Base-by-base conservation (phyloP, 163 green algal genomes). In the Coccomyxa subellipsoidea region DNA sequence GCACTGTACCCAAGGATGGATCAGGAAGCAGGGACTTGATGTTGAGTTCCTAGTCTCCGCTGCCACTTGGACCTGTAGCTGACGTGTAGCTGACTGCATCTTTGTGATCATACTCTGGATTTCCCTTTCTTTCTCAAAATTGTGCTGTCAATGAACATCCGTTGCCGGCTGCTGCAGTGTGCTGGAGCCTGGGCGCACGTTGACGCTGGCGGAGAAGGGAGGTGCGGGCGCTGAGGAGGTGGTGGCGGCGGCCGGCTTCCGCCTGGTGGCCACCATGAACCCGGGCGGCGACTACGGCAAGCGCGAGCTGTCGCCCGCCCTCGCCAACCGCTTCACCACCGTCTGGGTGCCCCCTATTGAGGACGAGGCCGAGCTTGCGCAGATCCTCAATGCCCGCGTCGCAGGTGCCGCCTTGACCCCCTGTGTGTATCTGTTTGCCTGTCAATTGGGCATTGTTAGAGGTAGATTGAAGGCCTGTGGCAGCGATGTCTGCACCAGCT, bases 231-330 rank as follows among this genome's bases (percentile, higher is more conserved):
- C 93, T 9, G 94, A 98, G 90, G 84, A 98, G 53, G 81, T 99
- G 29, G 83, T 93, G 0, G 96, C 94, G 3, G 90, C 94, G 38
- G 82, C 88, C 0, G 90, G 91, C 59, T 99, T 99, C 89, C 88
- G 91, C 27, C 54, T 99, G n/a, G 82, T 99, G 32, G 96, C 93
- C 39, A 99, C 97, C 70, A 99, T 99, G 97, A 99, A 99, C 87
- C 97, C 97, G 5, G 90, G 97, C 7, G 96, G 96, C n/a, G 97
- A 99, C 87, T 99, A 97, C 85, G 97, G 97, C 81, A 99, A 99
- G 92, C 97, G 98, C 84, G 97, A 99, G 92, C 93, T 99, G 39
- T 98, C 93, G 9, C 96, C 97, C 4, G 97, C 97, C 8, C 92
- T 99, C 15, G 90, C 88, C 83, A 99, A 99, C 89, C 91, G 96